Percentiles rank a stretch among this genome's conserved stretches.
Conservation (phyloP, 192 early-diverging fungal species). For the Gonapodya sp. region DNA sequence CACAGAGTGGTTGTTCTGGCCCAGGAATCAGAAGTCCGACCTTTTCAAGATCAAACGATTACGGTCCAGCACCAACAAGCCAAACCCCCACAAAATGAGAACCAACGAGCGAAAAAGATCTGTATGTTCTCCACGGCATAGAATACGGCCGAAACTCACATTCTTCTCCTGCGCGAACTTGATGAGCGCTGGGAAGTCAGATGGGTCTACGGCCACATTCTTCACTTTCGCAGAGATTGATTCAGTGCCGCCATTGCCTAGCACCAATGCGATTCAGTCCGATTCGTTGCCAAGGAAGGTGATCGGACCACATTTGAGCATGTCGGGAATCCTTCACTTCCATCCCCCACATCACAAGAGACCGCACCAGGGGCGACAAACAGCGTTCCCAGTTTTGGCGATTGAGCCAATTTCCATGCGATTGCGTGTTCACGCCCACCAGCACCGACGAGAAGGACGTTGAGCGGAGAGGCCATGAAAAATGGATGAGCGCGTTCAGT, state of each 20-base stretch:
- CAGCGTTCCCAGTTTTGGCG: slow-evolving; percentile 61
- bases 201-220: slow-evolving; percentile 64
- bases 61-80: neutral
- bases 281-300: slow-evolving; percentile 8
- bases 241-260: slow-evolving; percentile 92
- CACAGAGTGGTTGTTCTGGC: slow-evolving; percentile 93
- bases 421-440: slow-evolving; percentile 97
- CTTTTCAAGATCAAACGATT: slow-evolving; percentile 22
- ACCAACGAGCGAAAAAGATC: no score
- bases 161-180: slow-evolving; percentile 69
- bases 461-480: neutral
- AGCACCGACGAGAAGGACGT: slow-evolving; percentile 76
- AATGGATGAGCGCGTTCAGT: no score
- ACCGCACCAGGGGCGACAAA: slow-evolving; percentile 82
- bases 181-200: slow-evolving; percentile 65
- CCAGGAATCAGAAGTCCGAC: slow-evolving; percentile 81
- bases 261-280: neutral
- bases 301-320: neutral
- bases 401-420: slow-evolving; percentile 80
- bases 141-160: slow-evolving; percentile 38
- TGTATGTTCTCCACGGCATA: no score
- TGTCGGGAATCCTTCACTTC: no score
- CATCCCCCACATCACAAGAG: no score
- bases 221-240: slow-evolving; percentile 59
- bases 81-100: no score